Base-by-base conservation (phyloP, 2,329 filamentous ascomycete genomes). In the Rutstroemia sp. region DNA sequence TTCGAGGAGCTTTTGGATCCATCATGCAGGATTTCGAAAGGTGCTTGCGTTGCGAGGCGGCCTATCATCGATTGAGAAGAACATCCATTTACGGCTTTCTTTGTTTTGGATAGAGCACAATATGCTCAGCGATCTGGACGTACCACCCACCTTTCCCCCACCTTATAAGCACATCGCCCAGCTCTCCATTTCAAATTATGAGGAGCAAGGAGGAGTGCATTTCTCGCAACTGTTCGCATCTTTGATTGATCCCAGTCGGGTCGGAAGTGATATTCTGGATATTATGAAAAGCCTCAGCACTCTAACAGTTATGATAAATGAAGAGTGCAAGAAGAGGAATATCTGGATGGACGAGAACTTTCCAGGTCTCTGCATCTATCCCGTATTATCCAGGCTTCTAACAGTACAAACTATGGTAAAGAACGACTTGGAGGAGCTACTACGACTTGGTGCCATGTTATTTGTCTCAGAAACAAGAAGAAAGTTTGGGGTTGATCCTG, bases 71-170 rank as follows among this genome's bases (percentile, higher is more conserved):
- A 53, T 53, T 17, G 51, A 53, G 10, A 46, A 27, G 5, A 46
- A 46, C 1, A 5, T 10, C 8, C 4, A 8, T 17, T 6, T 53
- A 3, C 23, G 51, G 9, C 51, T 53, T 14, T 46, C 41, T n/a
- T 21, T 53, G 7, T 46, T 53, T 19, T 53, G 51, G 51, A 47
- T 53, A 14, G 51, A 53, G 39, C 14, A 46, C 7, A 53, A 47
- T 16, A 53, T 53, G 51, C 16, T 34, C 21, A 53, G 51, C 17
- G 41, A 53, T 9, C 5, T 53, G 8, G 51, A 53, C 14, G 7
- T 17, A 0, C 17, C 30, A 4, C 41, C 51, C 38, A 14, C 9
- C 5, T 46, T 19, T 14, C 41, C 42, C 9, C 12, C 41, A 7
- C 51, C 51, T 21, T 4, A 46, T 53, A 41, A 25, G 16, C 16